Evolutionary conservation across 139 green algal species (phyloP).

Genomic region (Auxenochlorella pyrenoidosa): DNA sequence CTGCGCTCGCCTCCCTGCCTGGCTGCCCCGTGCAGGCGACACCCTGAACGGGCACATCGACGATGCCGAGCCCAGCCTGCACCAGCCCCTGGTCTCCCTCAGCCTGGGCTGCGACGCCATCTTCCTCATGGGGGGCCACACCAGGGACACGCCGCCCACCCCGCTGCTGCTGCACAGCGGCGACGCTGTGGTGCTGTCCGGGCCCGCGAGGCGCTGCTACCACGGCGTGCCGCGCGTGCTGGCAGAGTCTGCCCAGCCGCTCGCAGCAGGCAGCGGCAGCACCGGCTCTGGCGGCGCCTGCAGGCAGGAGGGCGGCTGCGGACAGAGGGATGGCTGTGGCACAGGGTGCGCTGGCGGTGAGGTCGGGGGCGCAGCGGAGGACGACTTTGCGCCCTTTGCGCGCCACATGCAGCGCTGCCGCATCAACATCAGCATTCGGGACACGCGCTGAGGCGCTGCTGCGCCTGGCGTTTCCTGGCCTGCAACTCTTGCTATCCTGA

Average conservation of each 20-base stretch:
- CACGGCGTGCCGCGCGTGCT: slow-evolving; percentile 76
- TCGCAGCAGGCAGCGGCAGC: not conserved
- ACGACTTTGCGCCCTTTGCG: slow-evolving; percentile 23
- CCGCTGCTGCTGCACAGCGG: slow-evolving; percentile 83
- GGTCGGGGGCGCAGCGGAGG: not conserved
- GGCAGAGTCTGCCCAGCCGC: not conserved
- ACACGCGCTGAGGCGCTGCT: not conserved
- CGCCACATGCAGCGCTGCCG: slow-evolving; percentile 46
- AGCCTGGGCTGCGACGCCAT: slow-evolving; percentile 86
- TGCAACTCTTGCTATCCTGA: no score
- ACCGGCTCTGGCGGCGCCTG: not conserved
- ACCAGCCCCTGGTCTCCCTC: slow-evolving; percentile 85
- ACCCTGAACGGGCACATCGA: slow-evolving; percentile 88
- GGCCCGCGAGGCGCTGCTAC: slow-evolving; percentile 72
- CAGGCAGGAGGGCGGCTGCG: not conserved
- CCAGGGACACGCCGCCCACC: slow-evolving; percentile 62
- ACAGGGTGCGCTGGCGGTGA: not conserved
- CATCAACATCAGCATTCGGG: slow-evolving; percentile 44
- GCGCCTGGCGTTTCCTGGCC: no score
- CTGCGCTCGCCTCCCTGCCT: no score
- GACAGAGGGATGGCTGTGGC: no score
- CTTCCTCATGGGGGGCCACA: slow-evolving; percentile 86
- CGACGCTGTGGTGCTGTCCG: slow-evolving; percentile 84
- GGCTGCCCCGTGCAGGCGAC: slow-evolving; percentile 53
- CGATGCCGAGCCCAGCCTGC: slow-evolving; percentile 85